Evolutionary conservation across 176 grass and related monocot species (phyloP), one percentile per base, ranked within the genome.

Genomic region (Stipa capillata): DNA sequence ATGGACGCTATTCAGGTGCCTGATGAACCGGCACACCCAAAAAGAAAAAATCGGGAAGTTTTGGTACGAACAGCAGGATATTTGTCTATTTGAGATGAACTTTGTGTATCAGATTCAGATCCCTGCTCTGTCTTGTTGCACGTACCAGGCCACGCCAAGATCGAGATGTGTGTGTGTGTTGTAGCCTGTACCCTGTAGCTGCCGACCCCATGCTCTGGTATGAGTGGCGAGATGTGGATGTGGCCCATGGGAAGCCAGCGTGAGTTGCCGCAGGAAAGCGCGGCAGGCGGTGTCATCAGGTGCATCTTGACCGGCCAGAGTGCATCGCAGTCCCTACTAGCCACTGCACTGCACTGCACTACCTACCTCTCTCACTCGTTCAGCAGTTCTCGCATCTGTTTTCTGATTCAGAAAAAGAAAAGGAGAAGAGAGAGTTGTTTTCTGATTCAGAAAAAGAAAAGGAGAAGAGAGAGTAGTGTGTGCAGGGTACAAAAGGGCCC

Each of bases 241-340:
- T n/a, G 23, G 34, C 33, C 10, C 24, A 20, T 33, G 74, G 39
- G 34, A 24, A 20, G 7, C 42, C 68, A 73, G 43, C 56, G 49
- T 66, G 37, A 61, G 40, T 16, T 69, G 78, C 70, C 63, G 50
- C 45, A 23, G 50, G 84, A 86, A 86, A 81, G 84, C 20, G 21
- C 21, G 60, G 52, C 77, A 74, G 39, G n/a, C 1, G 31, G 59
- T 50, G 83, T 17, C 53, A 2, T 2, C 83, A 64, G 65, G 66
- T 73, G 8, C 41, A 20, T 6, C 6, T 15, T n/a, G 54, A 45
- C 62, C 45, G 1, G 58, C 15, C 47, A 23, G 24, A 75, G 47
- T 52, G 74, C 52, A 21, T 33, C 35, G 56, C 41, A 43, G 65
- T 70, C 78, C 56, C 23, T 72, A 34, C 51, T n/a, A 0, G 3